Evolutionary conservation across 192 early-diverging fungal species (phyloP).

Genomic region (Backusella psychrophila): DNA sequence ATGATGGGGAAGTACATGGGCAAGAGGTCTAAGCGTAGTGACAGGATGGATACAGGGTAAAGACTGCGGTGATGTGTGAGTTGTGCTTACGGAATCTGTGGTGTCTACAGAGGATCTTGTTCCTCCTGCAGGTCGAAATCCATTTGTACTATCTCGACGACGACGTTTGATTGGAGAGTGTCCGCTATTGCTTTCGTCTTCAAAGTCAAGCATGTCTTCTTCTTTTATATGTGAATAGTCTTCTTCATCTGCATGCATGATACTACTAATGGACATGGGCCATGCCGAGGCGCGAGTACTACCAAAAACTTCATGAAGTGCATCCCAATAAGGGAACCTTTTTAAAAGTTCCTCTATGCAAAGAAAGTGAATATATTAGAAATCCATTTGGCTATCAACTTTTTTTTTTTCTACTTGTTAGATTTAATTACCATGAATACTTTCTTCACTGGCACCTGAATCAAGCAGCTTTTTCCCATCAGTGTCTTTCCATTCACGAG

Average conservation of each 20-base stretch:
- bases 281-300: conserved; percentile 18
- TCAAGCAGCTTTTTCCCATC: conserved; percentile 24
- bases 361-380: background rate
- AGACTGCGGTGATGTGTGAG: conserved; percentile 9
- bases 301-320: conserved; percentile 24
- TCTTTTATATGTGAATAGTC: background rate
- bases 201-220: conserved; percentile 9
- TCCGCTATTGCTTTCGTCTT: conserved; percentile 2
- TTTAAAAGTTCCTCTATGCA: conserved; percentile 26
- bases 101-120: conserved; percentile 1
- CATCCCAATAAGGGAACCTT: conserved; percentile 34
- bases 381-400: background rate
- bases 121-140: background rate
- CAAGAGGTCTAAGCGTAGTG: conserved; percentile 13
- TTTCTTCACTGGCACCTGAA: conserved; percentile 24
- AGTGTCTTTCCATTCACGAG: conserved; percentile 32
- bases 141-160: conserved; percentile 14
- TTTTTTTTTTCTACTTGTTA: background rate
- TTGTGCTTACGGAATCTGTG: background rate
- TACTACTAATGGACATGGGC: conserved; percentile 36
- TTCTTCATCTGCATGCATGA: conserved; percentile 27
- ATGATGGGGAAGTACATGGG: conserved; percentile 10
- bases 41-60: conserved; percentile 12
- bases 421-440: conserved; percentile 26
- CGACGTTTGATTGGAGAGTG: conserved; percentile 11